Percentiles rank a stretch among this genome's conserved stretches.
Evolutionary conservation across 164 flowering plant genomes (phyloP).

Genomic region (Magnolia kwangsiensis): DNA sequence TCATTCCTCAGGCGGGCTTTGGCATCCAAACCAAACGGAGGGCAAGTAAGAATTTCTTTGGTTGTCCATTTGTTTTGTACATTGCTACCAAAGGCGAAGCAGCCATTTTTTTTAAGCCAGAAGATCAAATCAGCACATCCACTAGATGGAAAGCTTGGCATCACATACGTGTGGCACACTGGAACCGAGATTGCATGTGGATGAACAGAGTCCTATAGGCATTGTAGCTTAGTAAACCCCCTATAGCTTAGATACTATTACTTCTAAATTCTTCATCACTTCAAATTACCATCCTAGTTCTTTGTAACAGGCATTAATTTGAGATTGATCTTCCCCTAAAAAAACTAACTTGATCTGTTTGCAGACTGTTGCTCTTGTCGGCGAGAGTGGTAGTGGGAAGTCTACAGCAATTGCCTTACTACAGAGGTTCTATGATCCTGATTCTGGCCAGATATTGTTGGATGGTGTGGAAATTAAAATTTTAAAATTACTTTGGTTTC

Average conservation of each 20-base stretch:
- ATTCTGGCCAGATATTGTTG: slow-evolving; percentile 41
- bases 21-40: no score
- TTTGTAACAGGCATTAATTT: not conserved
- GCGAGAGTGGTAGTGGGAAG: slow-evolving; percentile 82
- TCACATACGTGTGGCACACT: not conserved
- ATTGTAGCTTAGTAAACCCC: not conserved
- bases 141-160: not conserved
- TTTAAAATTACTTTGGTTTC: slow-evolving; percentile 57
- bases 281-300: not conserved
- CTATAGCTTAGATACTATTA: not conserved
- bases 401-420: slow-evolving; percentile 61
- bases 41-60: no score
- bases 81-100: no score
- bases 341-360: slow-evolving; percentile 1
- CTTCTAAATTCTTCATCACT: not conserved
- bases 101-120: not conserved
- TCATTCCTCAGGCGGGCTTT: not conserved
- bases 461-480: slow-evolving; percentile 46
- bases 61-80: no score
- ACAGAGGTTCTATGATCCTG: slow-evolving; percentile 74
- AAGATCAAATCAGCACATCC: not conserved
- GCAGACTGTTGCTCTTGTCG: slow-evolving; percentile 76
- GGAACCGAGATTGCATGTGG: not conserved
- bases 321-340: not conserved
- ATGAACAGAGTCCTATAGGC: not conserved